Conservation (phyloP, 805 yeast genomes). For the Candida ascalaphidarum region DNA sequence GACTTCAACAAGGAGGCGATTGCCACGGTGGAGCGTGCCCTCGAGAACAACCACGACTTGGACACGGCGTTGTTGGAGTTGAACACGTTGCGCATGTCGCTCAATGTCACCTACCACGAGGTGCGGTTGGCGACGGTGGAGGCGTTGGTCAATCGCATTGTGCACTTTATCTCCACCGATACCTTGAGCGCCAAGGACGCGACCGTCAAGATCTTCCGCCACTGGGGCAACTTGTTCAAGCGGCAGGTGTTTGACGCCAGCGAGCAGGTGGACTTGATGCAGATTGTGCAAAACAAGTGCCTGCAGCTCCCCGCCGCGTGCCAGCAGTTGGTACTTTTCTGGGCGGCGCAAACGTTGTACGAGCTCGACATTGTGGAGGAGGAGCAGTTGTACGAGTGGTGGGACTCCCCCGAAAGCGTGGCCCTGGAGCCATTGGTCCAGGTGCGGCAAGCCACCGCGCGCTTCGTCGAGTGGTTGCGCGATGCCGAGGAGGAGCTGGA, state of each 20-base stretch:
- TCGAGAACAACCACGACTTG: constrained; percentile 84
- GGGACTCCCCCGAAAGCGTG: constrained; percentile 39
- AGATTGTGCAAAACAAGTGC: constrained; percentile 40
- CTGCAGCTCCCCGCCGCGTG: constrained; percentile 26
- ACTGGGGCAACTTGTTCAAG: constrained; percentile 75
- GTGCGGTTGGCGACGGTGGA: constrained; percentile 74
- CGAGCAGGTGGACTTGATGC: constrained; percentile 70
- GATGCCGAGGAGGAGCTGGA: constrained; percentile 56
- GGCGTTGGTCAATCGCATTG: constrained; percentile 62
- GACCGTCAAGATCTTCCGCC: constrained; percentile 59
- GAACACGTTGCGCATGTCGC: constrained; percentile 93
- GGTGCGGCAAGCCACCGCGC: constrained; percentile 50
- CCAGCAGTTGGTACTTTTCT: constrained; percentile 41
- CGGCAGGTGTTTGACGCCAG: constrained; percentile 78
- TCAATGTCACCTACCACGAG: constrained; percentile 92
- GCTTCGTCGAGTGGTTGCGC: constrained; percentile 82
- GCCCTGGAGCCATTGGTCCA: constrained; percentile 33
- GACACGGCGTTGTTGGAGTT: constrained; percentile 90
- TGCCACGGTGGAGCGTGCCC: constrained; percentile 86
- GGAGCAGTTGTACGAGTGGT: constrained; percentile 75
- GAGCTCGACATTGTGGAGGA: constrained; percentile 80
- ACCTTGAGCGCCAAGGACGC: constrained; percentile 75
- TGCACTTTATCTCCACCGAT: constrained; percentile 68
- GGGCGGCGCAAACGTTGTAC: constrained; percentile 55
- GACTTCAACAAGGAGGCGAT: constrained; percentile 85